Evolutionary conservation across 768 basidiomycete genomes (phyloP).

Genomic region (Amanita molliuscula): DNA sequence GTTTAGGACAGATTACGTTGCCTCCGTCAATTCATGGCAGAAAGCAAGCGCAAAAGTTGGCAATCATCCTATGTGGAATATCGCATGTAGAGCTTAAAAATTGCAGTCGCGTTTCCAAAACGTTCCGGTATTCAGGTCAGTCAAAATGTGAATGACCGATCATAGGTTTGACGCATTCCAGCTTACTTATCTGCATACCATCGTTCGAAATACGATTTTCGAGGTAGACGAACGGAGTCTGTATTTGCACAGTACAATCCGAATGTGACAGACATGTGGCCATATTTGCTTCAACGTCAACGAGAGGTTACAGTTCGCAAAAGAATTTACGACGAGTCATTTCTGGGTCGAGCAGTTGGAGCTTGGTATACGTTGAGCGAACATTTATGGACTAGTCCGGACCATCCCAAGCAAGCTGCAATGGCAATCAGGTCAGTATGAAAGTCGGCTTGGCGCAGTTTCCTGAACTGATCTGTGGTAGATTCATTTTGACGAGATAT

Average conservation of each 20-base stretch:
- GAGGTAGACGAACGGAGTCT: slow-evolving; percentile 17
- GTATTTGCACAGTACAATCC: slow-evolving; percentile 27
- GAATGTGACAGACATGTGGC: slow-evolving; percentile 60
- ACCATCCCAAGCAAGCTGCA: slow-evolving; percentile 43
- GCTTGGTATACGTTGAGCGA: slow-evolving; percentile 26
- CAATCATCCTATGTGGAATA: slow-evolving; percentile 44
- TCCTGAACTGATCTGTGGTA: slow-evolving; percentile 13
- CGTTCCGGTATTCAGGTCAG: slow-evolving; percentile 54
- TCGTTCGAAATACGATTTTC: slow-evolving; percentile 35
- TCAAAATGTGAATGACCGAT: not conserved
- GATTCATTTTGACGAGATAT: slow-evolving; percentile 52
- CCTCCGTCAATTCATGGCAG: slow-evolving; percentile 53
- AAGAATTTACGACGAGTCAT: slow-evolving; percentile 33
- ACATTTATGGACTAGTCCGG: slow-evolving; percentile 49
- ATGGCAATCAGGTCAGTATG: slow-evolving; percentile 44
- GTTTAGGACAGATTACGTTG: slow-evolving; percentile 33
- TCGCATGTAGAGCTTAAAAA: slow-evolving; percentile 28
- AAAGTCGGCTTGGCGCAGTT: not conserved
- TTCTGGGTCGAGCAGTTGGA: slow-evolving; percentile 32
- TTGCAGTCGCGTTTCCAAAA: slow-evolving; percentile 46
- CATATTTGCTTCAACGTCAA: slow-evolving; percentile 48
- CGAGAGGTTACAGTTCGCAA: slow-evolving; percentile 29
- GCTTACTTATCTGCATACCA: slow-evolving; percentile 54
- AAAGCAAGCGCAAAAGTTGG: slow-evolving; percentile 39
- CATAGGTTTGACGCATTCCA: slow-evolving; percentile 14